These are phyloP conservation scores for Echinosophora koreensis DNA, from an alignment of 306 rosid species.

Conservation along the genomic window DNA sequence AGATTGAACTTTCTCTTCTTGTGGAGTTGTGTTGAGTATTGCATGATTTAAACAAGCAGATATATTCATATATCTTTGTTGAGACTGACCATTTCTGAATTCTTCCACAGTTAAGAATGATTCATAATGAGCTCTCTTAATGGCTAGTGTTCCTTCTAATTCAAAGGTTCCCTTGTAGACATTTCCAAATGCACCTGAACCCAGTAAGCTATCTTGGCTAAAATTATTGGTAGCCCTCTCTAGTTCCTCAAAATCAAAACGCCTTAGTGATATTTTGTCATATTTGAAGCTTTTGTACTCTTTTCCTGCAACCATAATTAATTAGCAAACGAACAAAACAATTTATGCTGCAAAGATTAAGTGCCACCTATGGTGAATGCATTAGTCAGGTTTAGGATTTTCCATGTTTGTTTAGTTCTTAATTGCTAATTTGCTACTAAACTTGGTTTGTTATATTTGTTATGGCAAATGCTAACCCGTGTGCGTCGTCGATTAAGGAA, in stretches of 20 bases:
- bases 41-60: not conserved
- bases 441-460: not conserved
- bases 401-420: not conserved
- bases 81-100: conserved; percentile 71
- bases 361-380: conserved; percentile 7
- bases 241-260: conserved; percentile 66
- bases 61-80: not conserved
- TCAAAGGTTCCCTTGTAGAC: conserved; percentile 74
- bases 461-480: no score
- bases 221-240: conserved; percentile 75
- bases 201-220: conserved; percentile 67
- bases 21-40: conserved; percentile 14
- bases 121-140: conserved; percentile 73
- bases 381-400: not conserved
- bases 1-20: conserved; percentile 14
- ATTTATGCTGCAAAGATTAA: not conserved
- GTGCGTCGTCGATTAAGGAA: no score
- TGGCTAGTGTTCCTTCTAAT: conserved; percentile 66
- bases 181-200: conserved; percentile 84
- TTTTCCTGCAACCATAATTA: conserved; percentile 22
- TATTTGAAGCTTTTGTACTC: conserved; percentile 42
- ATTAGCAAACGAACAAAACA: not conserved
- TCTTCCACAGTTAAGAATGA: conserved; percentile 66
- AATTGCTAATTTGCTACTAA: conserved; percentile 1
- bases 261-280: conserved; percentile 59